A percentile compares a stretch with the other conserved stretches of the same genome.
Conservation (phyloP, 164 flowering plant genomes). For the Vitis riparia region DNA sequence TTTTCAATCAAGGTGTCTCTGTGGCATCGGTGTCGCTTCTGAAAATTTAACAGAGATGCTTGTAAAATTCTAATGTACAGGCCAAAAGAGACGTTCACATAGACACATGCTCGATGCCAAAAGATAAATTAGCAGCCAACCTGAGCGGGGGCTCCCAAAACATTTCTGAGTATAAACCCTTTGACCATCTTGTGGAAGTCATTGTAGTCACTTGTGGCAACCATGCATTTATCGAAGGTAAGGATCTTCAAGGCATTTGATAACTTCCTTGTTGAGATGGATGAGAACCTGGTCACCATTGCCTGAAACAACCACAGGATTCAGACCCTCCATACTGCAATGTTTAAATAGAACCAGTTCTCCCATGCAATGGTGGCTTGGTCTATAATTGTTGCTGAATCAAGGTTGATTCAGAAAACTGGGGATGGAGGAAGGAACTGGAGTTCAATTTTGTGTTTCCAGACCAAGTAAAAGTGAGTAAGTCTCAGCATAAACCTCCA, state of each 20-base stretch:
- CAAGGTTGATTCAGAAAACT: too few relatives aligned
- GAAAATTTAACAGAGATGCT: conserved; percentile 10
- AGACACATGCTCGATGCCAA: not conserved
- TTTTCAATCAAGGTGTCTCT: conserved; percentile 70
- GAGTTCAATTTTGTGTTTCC: too few relatives aligned
- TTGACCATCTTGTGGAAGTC: conserved; percentile 79
- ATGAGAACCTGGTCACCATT: conserved; percentile 76
- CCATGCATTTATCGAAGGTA: conserved; percentile 69
- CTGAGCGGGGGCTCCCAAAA: conserved; percentile 86
- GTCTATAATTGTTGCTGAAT: too few relatives aligned
- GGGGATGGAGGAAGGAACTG: too few relatives aligned
- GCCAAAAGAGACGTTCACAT: not conserved
- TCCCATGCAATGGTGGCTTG: too few relatives aligned
- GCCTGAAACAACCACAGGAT: conserved; percentile 51
- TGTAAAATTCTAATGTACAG: not conserved
- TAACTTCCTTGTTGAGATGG: conserved; percentile 86
- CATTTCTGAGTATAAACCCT: conserved; percentile 46
- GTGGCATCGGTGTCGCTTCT: conserved; percentile 65
- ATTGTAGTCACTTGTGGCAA: conserved; percentile 87
- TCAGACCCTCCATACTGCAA: too few relatives aligned
- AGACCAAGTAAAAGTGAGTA: too few relatives aligned
- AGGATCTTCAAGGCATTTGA: conserved; percentile 71
- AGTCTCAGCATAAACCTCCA: too few relatives aligned
- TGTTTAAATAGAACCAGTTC: too few relatives aligned
- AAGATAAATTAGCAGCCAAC: conserved; percentile 28